Evolutionary conservation across 441 rosid species (phyloP).

Genomic region (Jatropha multifida): DNA sequence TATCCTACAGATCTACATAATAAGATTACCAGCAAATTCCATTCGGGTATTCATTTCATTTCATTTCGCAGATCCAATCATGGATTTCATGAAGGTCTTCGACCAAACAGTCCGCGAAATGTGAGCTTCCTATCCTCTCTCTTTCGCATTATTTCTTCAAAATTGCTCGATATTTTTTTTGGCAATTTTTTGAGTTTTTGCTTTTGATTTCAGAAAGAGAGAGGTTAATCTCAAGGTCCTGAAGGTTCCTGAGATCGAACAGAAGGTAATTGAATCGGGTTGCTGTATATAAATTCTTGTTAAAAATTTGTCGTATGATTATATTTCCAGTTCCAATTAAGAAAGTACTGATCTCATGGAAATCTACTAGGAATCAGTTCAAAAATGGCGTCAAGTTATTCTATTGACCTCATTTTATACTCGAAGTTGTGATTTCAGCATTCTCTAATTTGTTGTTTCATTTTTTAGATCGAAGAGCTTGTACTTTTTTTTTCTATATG

Average conservation of each 20-base stretch:
- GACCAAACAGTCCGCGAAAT: conserved; percentile 98
- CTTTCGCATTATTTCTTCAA: background rate
- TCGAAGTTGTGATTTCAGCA: background rate
- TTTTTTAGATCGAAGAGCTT: background rate
- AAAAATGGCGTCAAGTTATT: background rate
- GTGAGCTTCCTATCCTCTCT: conserved; percentile 40
- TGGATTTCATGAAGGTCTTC: conserved; percentile 98
- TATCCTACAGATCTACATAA: conserved; percentile 4
- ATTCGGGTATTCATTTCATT: background rate
- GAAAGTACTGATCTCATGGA: background rate
- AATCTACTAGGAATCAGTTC: background rate
- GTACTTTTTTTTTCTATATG: background rate
- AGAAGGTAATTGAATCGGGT: conserved; percentile 51
- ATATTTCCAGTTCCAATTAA: background rate
- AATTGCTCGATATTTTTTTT: conserved; percentile 3
- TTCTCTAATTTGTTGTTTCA: background rate
- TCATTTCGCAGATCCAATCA: conserved; percentile 42
- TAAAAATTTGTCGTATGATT: background rate
- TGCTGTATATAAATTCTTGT: background rate
- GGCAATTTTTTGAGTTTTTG: background rate
- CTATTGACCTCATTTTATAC: background rate
- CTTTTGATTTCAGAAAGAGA: conserved; percentile 61
- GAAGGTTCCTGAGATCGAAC: conserved; percentile 98
- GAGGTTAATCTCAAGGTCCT: conserved; percentile 98
- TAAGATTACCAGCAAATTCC: background rate